Conservation (phyloP, 345 rosid genomes). For the Salix caprea region DNA sequence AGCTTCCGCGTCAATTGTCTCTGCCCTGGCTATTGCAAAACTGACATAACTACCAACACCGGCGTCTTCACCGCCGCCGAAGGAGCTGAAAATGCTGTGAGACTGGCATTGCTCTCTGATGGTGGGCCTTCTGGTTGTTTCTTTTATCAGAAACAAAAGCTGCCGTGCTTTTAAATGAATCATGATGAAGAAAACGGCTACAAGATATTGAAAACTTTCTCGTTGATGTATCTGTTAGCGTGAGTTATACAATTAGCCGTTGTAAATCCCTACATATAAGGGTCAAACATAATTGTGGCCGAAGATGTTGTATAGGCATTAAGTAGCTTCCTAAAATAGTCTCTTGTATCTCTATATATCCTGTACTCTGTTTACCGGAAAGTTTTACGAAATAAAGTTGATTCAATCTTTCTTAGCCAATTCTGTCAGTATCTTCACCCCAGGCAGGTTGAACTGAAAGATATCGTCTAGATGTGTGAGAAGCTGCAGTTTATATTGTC, state of each 20-base stretch:
- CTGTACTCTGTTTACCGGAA: no score
- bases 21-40: conserved; percentile 36
- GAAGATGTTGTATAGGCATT: no score
- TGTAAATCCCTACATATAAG: no score
- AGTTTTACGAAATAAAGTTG: no score
- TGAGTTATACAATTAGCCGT: no score
- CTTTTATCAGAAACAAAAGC: conserved; percentile 12
- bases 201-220: not conserved
- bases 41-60: conserved; percentile 24
- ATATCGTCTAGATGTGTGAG: not conserved
- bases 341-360: no score
- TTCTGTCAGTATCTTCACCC: not conserved
- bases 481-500: no score
- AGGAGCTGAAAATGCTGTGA: conserved; percentile 33
- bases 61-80: conserved; percentile 23
- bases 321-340: no score
- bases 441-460: not conserved
- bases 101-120: conserved; percentile 28
- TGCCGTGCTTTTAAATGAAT: conserved; percentile 1
- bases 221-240: no score
- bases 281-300: no score
- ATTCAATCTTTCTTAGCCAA: no score
- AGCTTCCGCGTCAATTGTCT: conserved; percentile 25
- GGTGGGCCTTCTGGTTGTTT: conserved; percentile 35
- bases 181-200: not conserved